phyloP scores from a whole-genome alignment of 2,329 filamentous ascomycete genomes.

The Pseudogymnoascus sp. region DNA sequence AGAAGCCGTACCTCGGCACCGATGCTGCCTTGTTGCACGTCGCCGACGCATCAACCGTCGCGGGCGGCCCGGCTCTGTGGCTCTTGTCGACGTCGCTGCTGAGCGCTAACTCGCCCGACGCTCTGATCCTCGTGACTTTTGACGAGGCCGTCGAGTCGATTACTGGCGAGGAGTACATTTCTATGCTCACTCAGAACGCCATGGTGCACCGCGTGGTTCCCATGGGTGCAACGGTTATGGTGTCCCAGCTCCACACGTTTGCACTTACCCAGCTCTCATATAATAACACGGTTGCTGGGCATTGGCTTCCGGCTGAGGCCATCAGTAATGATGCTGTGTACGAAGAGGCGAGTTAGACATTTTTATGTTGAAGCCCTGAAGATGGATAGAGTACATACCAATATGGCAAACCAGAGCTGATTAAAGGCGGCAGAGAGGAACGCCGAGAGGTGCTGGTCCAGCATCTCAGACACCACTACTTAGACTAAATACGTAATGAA shows the following conservation, averaged over 20 bases:
- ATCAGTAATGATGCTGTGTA: constrained; percentile 3
- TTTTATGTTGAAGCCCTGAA: not conserved
- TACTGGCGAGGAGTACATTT: constrained; percentile 8
- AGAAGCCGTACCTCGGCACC: not conserved
- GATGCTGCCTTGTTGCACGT: constrained; percentile 8
- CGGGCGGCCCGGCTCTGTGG: constrained; percentile 9
- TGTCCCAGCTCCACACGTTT: constrained; percentile 9
- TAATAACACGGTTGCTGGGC: constrained; percentile 2
- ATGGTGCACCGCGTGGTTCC: constrained; percentile 9
- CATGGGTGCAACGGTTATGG: constrained; percentile 1
- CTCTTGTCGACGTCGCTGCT: constrained; percentile 8
- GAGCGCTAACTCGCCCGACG: not conserved
- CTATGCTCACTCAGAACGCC: constrained; percentile 8
- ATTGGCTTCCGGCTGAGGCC: constrained; percentile 3
- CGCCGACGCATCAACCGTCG: constrained; percentile 1
- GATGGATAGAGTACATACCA: not conserved
- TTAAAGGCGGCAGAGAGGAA: not conserved
- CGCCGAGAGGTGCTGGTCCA: not conserved
- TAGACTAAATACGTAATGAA: not conserved
- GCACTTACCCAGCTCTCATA: not conserved
- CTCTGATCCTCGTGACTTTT: constrained; percentile 7
- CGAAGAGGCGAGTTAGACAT: not conserved
- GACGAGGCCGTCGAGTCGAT: not conserved
- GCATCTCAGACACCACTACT: not conserved
- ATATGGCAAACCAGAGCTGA: not conserved